Conservation (phyloP, 75 land plant genomes). For the Cryptomeria japonica region DNA sequence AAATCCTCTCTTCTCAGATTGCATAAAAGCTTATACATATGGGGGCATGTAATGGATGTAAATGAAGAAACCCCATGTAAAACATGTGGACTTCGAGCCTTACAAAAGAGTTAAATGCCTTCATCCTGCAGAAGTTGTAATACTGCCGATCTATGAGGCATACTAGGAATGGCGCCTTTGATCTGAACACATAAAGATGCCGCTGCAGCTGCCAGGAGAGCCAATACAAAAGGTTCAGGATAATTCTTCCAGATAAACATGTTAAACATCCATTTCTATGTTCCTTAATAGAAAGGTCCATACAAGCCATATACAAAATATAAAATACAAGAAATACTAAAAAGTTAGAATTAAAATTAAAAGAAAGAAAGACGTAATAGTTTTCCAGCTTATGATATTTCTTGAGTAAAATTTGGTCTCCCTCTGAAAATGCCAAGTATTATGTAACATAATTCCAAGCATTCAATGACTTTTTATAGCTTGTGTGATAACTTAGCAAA, state of each 20-base stretch:
- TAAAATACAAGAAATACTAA: neutral
- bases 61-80: neutral
- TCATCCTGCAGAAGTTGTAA: slow-evolving; percentile 45
- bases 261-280: neutral
- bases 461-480: no score
- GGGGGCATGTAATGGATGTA: neutral
- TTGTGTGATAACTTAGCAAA: neutral
- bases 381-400: neutral
- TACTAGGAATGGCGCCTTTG: slow-evolving; percentile 96
- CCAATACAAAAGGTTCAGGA: neutral
- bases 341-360: neutral
- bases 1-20: neutral
- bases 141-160: slow-evolving; percentile 83
- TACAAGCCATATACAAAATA: neutral
- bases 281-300: neutral
- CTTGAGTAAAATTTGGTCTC: neutral
- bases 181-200: slow-evolving; percentile 92
- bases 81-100: neutral
- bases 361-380: neutral
- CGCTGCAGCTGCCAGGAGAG: slow-evolving; percentile 78
- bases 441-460: neutral
- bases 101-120: neutral
- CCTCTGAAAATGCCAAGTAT: neutral
- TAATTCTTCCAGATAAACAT: neutral
- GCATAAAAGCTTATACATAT: no score